phyloP scores from a whole-genome alignment of 139 green algal species.

The Astrephomene gubernaculifera region DNA sequence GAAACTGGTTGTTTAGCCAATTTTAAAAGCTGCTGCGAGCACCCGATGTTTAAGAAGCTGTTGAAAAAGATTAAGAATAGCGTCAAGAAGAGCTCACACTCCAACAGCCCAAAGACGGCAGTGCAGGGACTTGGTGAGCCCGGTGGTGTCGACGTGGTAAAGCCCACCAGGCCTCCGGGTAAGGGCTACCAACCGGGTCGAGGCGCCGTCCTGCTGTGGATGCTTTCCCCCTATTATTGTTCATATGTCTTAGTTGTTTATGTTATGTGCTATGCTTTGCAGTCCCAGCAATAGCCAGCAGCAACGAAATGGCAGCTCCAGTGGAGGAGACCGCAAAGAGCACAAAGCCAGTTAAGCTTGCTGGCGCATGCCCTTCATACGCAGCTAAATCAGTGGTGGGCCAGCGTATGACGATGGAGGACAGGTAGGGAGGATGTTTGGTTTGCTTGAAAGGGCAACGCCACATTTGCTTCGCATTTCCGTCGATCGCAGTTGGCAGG shows the following conservation, averaged over 20 bases:
- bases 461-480: neutral
- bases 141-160: neutral
- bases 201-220: neutral
- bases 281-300: neutral
- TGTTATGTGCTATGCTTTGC: neutral
- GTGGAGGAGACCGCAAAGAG: too few species aligned
- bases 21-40: neutral
- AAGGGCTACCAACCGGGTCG: neutral
- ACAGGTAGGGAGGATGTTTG: neutral
- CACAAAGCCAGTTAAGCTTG: neutral
- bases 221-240: neutral
- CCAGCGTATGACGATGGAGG: slow-evolving; percentile 50
- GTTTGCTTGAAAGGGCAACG: neutral
- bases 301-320: neutral
- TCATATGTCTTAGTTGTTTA: too few species aligned
- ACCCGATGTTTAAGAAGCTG: slow-evolving; percentile 23
- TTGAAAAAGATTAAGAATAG: slow-evolving; percentile 27
- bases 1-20: neutral
- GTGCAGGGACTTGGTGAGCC: neutral
- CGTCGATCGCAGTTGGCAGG: slow-evolving; percentile 14
- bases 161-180: neutral
- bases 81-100: neutral
- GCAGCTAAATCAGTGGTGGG: slow-evolving; percentile 45
- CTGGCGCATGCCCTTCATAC: slow-evolving; percentile 33
- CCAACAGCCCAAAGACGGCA: neutral